Percentiles rank a stretch among this genome's conserved stretches.
These are phyloP conservation scores for Ascochyta fabae DNA, from an alignment of 2,329 filamentous ascomycete species.

Conservation along the genomic window DNA sequence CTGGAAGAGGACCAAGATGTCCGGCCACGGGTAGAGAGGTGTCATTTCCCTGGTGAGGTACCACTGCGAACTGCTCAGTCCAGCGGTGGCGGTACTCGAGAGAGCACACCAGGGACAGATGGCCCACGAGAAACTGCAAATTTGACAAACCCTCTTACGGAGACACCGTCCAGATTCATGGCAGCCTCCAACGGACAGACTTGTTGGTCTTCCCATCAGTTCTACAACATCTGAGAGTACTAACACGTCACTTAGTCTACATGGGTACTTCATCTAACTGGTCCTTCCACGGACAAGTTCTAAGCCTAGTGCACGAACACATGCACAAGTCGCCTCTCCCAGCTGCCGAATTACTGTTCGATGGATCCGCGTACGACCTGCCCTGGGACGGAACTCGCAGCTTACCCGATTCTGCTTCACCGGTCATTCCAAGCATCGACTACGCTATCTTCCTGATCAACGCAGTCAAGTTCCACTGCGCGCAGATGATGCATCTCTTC, in stretches of 20 bases:
- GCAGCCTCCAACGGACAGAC: conserved; percentile 30
- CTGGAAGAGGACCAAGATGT: conserved; percentile 4
- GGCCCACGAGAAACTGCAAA: conserved; percentile 26
- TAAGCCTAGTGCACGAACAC: conserved; percentile 58
- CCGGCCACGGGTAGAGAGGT: not conserved
- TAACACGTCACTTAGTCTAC: conserved; percentile 50
- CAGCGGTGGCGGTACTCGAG: conserved; percentile 24
- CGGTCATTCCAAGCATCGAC: conserved; percentile 59
- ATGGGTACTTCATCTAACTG: conserved; percentile 64
- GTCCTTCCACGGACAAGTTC: conserved; percentile 60
- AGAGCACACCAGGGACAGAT: conserved; percentile 28
- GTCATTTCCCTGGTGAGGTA: conserved; percentile 14
- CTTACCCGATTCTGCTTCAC: conserved; percentile 38
- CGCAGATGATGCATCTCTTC: conserved; percentile 62
- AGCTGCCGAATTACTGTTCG: conserved; percentile 56
- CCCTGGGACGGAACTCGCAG: conserved; percentile 56
- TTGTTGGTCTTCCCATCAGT: conserved; percentile 18
- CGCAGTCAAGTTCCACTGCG: conserved; percentile 63
- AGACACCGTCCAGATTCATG: conserved; percentile 37
- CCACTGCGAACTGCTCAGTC: conserved; percentile 15
- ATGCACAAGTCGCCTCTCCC: conserved; percentile 54
- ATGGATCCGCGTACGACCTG: conserved; percentile 60
- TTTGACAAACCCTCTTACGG: conserved; percentile 34
- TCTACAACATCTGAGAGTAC: not conserved
- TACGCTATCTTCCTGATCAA: conserved; percentile 62